These are phyloP conservation scores for Nakaseomyces bracarensis DNA, from an alignment of 1,139 yeast species.

Conservation along the genomic window DNA sequence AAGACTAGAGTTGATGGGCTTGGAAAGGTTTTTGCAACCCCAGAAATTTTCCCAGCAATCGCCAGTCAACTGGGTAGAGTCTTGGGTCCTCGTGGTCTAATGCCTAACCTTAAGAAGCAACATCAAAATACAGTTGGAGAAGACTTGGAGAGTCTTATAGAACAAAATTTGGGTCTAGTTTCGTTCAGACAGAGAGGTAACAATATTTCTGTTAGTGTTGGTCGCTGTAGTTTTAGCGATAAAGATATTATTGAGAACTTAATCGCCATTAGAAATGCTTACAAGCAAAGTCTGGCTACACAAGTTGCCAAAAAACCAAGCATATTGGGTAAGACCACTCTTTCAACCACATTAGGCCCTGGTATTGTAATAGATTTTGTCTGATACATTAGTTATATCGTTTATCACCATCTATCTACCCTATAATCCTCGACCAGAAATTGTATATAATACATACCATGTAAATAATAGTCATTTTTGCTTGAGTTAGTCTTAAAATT, in stretches of 20 bases:
- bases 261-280: slow-evolving; percentile 57
- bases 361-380: slow-evolving; percentile 62
- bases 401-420: too few species aligned
- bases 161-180: slow-evolving; percentile 53
- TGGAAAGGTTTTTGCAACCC: slow-evolving; percentile 78
- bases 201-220: slow-evolving; percentile 60
- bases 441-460: slow-evolving; percentile 6
- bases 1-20: slow-evolving; percentile 43
- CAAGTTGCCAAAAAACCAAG: slow-evolving; percentile 60
- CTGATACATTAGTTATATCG: slow-evolving; percentile 24
- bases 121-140: slow-evolving; percentile 65
- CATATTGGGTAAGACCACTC: slow-evolving; percentile 58
- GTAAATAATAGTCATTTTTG: neutral
- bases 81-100: slow-evolving; percentile 82
- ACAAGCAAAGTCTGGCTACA: slow-evolving; percentile 48
- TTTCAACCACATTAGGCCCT: slow-evolving; percentile 74
- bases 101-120: slow-evolving; percentile 70
- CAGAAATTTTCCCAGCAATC: slow-evolving; percentile 61
- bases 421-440: slow-evolving; percentile 3
- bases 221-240: slow-evolving; percentile 72
- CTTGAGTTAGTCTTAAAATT: slow-evolving; percentile 6
- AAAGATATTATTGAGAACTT: slow-evolving; percentile 66
- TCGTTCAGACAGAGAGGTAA: slow-evolving; percentile 61
- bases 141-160: slow-evolving; percentile 49
- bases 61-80: slow-evolving; percentile 57